Base-by-base conservation (phyloP, 306 rosid genomes). In the Inga oerstediana region DNA sequence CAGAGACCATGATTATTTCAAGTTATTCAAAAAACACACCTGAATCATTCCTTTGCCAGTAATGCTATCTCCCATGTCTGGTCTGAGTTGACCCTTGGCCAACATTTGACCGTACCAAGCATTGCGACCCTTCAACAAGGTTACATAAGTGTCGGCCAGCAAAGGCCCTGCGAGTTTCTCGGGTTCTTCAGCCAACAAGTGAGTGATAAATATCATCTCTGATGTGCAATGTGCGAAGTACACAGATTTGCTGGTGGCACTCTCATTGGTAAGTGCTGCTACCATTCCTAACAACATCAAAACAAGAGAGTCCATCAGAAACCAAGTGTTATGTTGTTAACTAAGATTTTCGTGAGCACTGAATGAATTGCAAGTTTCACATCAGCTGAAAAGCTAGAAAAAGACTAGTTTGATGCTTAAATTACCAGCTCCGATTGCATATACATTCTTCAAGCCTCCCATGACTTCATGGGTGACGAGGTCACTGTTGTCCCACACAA, bases 401-500 rank as follows among this genome's bases (percentile, higher is more conserved):
- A 58, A 10, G 66, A 56, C 7, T 15, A 67, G 61, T 17, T 76
- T 68, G 80, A 74, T 17, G 77, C 78, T 87, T 88, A 70, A 70
- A 2, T 71, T 44, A 89, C 98, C 98, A 62, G 98, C 98, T 62
- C 98, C 98, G 67, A 95, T 93, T 84, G 98, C 98, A 74, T 95
- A 95, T 59, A 93, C 98, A 78, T 95, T 95, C 79, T 95, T 95
- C 90, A 95, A 83, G 58, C 98, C 98, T n/a, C 98, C 98, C 98
- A 95, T 95, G 88, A 95, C 98, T 74, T 95, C 98, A 70, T 95
- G 98, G 6, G 98, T 95, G 83, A 91, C 88, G 19, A 95, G 98
- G 83, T 95, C 98, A 58, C 98, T 93, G 71, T 95, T 95, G 79
- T 95, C 98, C 98, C 98, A 95, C 77, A 95, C 98, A 64, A 80